Evolutionary conservation across 2,329 filamentous ascomycete genomes (phyloP), one percentile per base, ranked within the genome.

Genomic region (Verticillium nonalfalfae): DNA sequence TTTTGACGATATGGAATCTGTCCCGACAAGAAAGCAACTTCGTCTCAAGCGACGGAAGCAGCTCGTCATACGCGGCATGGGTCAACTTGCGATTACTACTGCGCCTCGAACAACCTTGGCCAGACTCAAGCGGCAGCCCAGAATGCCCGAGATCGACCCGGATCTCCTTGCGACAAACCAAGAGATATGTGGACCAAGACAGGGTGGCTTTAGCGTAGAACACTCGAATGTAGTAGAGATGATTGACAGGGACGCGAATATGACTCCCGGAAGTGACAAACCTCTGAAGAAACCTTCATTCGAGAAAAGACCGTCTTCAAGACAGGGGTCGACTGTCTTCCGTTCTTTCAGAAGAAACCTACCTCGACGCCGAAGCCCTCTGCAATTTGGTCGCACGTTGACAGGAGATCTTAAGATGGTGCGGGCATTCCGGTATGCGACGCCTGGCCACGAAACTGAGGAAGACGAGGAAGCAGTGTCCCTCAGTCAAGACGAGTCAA

Each of bases 1-100:
- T 0, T 74, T 75, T 39, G 63, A 71, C 18, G 40, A 31, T 14
- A 57, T 58, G 4, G 72, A 74, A 50, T 52, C 59, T 15, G 58
- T 59, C 11, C 33, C 40, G 11, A 33, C 34, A 4, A 33, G 40
- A 21, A 59, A 31, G 34, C 26, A 35, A 6, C 26, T 56, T 4
- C 31, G 31, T 3, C 11, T 36, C 7, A 54, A 7, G 18, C 40
- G 26, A 10, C 21, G 45, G 31, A 59, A 21, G n/a, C 15, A 55
- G 7, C 33, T 14, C 15, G 10, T 18, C 18, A 55, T 55, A 10
- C 14, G 13, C 7, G 45, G 58, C 33, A 59, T 59, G 58, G 45
- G 58, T 5, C 58, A 59, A 31, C 58, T 59, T 55, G 14, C 58
- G 10, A 14, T 36, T 2, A 36, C 45, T 9, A 26, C 26, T 7